These are phyloP conservation scores for Phialemonium atrogriseum DNA, from an alignment of 2,329 filamentous ascomycete species.

Conservation along the genomic window DNA sequence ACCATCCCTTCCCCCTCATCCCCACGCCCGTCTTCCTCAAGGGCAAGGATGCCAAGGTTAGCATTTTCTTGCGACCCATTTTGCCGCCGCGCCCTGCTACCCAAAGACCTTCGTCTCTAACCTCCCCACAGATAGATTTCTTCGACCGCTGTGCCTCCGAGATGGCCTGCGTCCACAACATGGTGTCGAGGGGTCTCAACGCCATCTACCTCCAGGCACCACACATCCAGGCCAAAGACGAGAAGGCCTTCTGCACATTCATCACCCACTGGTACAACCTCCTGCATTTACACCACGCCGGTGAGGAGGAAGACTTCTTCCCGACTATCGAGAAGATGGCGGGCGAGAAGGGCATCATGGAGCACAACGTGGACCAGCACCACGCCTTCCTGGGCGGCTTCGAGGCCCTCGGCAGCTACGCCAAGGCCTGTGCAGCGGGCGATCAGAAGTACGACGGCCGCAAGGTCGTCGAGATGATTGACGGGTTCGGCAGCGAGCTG, in stretches of 20 bases:
- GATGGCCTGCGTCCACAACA: constrained; percentile 26
- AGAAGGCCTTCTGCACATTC: constrained; percentile 23
- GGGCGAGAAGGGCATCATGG: constrained; percentile 28
- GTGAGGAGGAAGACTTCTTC: constrained; percentile 30
- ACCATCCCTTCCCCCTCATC: constrained; percentile 17
- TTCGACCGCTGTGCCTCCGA: constrained; percentile 18
- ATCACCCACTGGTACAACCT: constrained; percentile 21
- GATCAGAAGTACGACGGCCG: constrained; percentile 18
- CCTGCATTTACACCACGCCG: constrained; percentile 28
- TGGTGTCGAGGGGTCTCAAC: constrained; percentile 27
- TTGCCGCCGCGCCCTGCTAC: too few species aligned
- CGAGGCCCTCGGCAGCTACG: constrained; percentile 17
- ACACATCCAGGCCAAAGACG: constrained; percentile 24
- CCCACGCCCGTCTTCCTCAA: constrained; percentile 7
- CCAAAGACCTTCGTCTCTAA: too few species aligned
- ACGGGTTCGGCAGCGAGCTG: constrained; percentile 20
- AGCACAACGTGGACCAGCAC: constrained; percentile 32
- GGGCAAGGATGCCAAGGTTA: constrained; percentile 1
- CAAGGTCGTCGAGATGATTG: constrained; percentile 18
- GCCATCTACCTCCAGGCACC: constrained; percentile 27
- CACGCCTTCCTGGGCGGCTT: constrained; percentile 25
- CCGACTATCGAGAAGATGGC: constrained; percentile 25
- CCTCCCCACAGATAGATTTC: constrained; percentile 16
- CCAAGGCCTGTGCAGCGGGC: constrained; percentile 12
- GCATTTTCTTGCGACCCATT: background rate